These are phyloP conservation scores for Lathyrus aphaca DNA, from an alignment of 306 rosid genomes.

Conservation along the genomic window DNA sequence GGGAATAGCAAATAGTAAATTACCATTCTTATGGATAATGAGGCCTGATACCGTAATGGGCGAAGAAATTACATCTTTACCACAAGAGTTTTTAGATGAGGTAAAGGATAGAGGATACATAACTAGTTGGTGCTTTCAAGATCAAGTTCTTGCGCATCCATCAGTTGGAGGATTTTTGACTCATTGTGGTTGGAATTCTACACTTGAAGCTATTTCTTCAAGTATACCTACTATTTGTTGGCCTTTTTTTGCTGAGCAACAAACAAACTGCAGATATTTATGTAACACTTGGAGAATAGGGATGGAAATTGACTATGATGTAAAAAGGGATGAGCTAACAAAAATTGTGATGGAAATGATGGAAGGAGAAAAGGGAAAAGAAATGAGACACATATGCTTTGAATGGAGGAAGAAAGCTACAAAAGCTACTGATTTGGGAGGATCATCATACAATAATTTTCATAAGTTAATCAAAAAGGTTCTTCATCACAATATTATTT, in stretches of 20 bases:
- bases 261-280: conserved; percentile 30
- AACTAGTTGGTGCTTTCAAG: conserved; percentile 36
- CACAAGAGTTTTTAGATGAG: conserved; percentile 30
- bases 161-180: conserved; percentile 24
- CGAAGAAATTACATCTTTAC: not conserved
- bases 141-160: conserved; percentile 28
- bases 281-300: conserved; percentile 23
- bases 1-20: conserved; percentile 34
- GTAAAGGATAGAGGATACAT: conserved; percentile 25
- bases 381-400: conserved; percentile 5
- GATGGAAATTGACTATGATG: conserved; percentile 12
- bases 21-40: conserved; percentile 40
- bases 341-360: not conserved
- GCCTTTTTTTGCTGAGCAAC: conserved; percentile 38
- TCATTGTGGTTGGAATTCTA: conserved; percentile 39
- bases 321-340: conserved; percentile 18
- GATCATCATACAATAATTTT: conserved; percentile 24
- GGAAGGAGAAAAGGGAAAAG: conserved; percentile 28
- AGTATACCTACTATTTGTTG: conserved; percentile 33
- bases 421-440: conserved; percentile 8
- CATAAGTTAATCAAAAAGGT: not conserved
- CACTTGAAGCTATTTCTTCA: conserved; percentile 3
- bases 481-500: not conserved
- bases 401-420: conserved; percentile 17
- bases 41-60: conserved; percentile 17